Conservation (phyloP, 768 basidiomycete species). For the Mycena rebaudengoi region DNA sequence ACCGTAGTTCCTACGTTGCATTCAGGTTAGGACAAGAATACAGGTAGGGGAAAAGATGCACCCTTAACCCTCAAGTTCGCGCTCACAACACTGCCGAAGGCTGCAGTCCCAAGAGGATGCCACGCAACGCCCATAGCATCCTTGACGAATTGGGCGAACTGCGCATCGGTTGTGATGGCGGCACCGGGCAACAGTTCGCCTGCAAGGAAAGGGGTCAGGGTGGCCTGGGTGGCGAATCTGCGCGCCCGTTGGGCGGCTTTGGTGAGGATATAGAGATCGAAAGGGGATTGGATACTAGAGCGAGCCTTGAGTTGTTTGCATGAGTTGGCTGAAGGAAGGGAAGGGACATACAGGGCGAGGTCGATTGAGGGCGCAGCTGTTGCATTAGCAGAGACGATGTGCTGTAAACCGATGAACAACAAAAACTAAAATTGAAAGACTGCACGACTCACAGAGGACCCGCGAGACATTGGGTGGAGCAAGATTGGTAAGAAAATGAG, state of each 20-base stretch:
- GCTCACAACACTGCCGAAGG: slow-evolving; percentile 1
- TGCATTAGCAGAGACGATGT: slow-evolving; percentile 5
- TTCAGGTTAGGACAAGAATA: neutral
- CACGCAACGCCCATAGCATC: neutral
- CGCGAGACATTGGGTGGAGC: slow-evolving; percentile 8
- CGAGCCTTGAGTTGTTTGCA: neutral
- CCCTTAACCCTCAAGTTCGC: neutral
- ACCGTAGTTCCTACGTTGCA: neutral
- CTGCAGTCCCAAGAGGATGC: slow-evolving; percentile 3
- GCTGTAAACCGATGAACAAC: neutral
- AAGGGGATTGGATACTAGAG: slow-evolving; percentile 4
- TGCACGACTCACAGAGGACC: neutral
- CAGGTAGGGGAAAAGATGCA: neutral
- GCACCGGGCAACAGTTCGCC: neutral
- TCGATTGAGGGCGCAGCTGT: neutral
- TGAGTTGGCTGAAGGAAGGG: neutral
- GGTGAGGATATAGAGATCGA: slow-evolving; percentile 8
- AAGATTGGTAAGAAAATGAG: slow-evolving; percentile 10
- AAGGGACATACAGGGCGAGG: slow-evolving; percentile 9
- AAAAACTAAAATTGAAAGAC: neutral
- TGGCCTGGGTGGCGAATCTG: neutral
- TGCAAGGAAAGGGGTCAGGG: neutral
- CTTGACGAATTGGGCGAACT: neutral
- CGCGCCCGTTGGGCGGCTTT: neutral
- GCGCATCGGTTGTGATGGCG: neutral